phyloP scores from a whole-genome alignment of 2,329 filamentous ascomycete species.

The Volutella citrinella region DNA sequence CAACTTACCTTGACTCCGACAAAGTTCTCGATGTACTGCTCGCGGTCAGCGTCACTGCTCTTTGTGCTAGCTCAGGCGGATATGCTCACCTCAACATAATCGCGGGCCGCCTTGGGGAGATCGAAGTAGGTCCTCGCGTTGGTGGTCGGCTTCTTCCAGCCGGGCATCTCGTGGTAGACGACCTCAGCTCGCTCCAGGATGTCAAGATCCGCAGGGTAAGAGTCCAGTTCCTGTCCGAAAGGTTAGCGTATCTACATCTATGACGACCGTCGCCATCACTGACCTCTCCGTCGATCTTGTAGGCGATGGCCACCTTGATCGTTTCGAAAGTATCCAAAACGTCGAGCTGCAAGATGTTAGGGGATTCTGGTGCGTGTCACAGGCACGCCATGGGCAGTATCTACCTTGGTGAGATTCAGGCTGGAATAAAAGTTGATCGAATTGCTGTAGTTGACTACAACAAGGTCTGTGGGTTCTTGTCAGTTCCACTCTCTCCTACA shows the following conservation, averaged over 20 bases:
- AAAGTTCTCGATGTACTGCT: slow-evolving; percentile 60
- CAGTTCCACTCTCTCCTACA: slow-evolving; percentile 16
- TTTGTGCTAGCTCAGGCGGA: slow-evolving; percentile 10
- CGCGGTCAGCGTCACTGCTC: slow-evolving; percentile 11
- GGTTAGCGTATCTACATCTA: slow-evolving; percentile 24
- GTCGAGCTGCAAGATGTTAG: slow-evolving; percentile 17
- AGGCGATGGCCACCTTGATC: slow-evolving; percentile 72
- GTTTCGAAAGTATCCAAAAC: slow-evolving; percentile 71
- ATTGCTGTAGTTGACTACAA: slow-evolving; percentile 62
- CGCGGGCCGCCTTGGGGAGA: slow-evolving; percentile 60
- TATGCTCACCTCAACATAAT: slow-evolving; percentile 53
- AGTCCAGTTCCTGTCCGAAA: slow-evolving; percentile 29
- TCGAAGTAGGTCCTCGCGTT: slow-evolving; percentile 58
- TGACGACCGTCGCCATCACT: slow-evolving; percentile 11
- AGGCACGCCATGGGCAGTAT: slow-evolving; percentile 2
- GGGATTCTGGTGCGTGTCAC: slow-evolving; percentile 3
- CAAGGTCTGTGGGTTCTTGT: slow-evolving; percentile 48
- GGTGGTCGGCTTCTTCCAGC: slow-evolving; percentile 66
- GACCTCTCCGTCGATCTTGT: slow-evolving; percentile 44
- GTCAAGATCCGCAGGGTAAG: slow-evolving; percentile 63
- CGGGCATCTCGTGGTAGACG: slow-evolving; percentile 65
- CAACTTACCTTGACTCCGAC: slow-evolving; percentile 50
- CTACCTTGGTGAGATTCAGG: slow-evolving; percentile 53
- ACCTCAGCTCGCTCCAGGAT: slow-evolving; percentile 59
- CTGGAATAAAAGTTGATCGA: slow-evolving; percentile 65